Conservation (phyloP, 2,329 filamentous ascomycete genomes). For the Scedosporium boydii region DNA sequence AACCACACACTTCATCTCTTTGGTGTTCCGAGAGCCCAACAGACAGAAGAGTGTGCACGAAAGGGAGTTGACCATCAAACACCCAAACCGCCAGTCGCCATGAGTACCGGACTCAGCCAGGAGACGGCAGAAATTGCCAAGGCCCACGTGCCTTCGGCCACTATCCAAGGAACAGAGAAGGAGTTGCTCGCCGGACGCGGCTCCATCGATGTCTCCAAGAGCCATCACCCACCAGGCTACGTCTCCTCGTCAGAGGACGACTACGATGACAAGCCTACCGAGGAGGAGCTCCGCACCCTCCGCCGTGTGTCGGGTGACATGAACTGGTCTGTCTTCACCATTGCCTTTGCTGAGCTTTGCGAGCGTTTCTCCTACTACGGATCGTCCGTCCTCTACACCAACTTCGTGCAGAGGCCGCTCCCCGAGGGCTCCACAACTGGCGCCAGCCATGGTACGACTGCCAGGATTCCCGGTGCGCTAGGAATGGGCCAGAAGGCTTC, state of each 20-base stretch:
- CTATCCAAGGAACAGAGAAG: conserved; percentile 12
- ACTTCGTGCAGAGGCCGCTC: conserved; percentile 50
- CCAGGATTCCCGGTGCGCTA: conserved; percentile 39
- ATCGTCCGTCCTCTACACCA: conserved; percentile 58
- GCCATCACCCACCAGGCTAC: conserved; percentile 11
- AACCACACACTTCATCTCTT: no score
- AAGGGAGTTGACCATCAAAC: background rate
- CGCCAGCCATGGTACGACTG: conserved; percentile 23
- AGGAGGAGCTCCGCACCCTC: conserved; percentile 52
- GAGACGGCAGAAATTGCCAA: conserved; percentile 13
- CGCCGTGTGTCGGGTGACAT: conserved; percentile 55
- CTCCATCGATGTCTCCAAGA: conserved; percentile 18
- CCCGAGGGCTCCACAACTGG: conserved; percentile 46
- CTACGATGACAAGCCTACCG: conserved; percentile 40
- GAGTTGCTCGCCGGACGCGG: conserved; percentile 14
- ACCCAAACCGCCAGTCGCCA: conserved; percentile 4
- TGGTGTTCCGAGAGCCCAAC: no score
- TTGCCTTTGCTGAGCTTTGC: conserved; percentile 65
- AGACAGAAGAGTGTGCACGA: no score
- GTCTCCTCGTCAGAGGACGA: conserved; percentile 18
- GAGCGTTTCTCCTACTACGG: conserved; percentile 75
- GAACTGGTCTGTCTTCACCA: conserved; percentile 56
- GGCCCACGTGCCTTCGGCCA: conserved; percentile 11
- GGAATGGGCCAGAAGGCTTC: conserved; percentile 48
- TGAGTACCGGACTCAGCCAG: conserved; percentile 12